Evolutionary conservation across 176 grass and related monocot species (phyloP), one percentile per base, ranked within the genome.

Genomic region (Carex littledalei): DNA sequence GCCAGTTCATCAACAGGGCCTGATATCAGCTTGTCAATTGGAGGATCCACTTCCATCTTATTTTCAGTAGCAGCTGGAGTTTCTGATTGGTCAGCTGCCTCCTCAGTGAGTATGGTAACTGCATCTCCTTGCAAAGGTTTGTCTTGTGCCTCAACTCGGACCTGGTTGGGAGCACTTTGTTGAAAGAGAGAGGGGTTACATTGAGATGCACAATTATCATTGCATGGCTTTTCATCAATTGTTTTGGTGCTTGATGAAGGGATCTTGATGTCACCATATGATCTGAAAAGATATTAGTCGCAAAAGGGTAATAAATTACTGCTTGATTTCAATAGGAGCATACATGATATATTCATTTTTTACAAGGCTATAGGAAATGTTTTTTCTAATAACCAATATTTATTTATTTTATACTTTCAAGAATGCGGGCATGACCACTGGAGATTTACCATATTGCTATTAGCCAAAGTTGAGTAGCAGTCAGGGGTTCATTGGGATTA

Each of bases 241-340:
- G 67, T 1, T 66, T 90, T 91, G 31, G 63, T 71, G 80, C 64
- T 71, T 88, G 82, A 83, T 80, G 81, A 74, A 84, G 62, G 78
- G 78, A 64, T 91, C 63, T 78, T 86, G 52, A 20, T 94, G 66
- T 87, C 91, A 87, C 35, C 67, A 81, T 92, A 91, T 86, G 85
- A 92, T 85, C 94, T 97, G 84, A 82, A 88, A 52, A 88, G 66
- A 59, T 56, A 89, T 71, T 60, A 37, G 72, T 81, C 79, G 63
- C 65, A 68, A 74, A 81, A 84, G 61, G 41, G 61, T 87, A 35
- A 55, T 55, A 50, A 77, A 77, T 31, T 32, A 77, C 13, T 55
- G 18, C 49, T 55, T 53, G 18, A 71, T 71, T 21, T 77, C 73
- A 16, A 31, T 13, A 55, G 49, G 49, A 77, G 49, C 22, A 55